Percentiles rank a stretch among this genome's conserved stretches.
Evolutionary conservation across 345 rosid species (phyloP).

Genomic region (Melaleuca alternifolia): DNA sequence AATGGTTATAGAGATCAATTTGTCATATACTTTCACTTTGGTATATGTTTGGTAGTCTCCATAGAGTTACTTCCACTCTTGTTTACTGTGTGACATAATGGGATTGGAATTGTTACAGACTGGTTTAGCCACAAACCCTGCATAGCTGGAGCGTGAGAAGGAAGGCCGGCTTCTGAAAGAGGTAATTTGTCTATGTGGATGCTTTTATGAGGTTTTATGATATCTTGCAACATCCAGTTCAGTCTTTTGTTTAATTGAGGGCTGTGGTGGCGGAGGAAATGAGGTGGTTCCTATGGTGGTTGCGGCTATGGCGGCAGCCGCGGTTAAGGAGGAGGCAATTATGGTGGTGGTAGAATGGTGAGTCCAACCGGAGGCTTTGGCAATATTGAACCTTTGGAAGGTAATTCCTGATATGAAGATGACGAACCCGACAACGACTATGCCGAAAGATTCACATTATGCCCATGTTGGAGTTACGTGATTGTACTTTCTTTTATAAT

Average conservation of each 20-base stretch:
- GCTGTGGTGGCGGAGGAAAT: too few species aligned
- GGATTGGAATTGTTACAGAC: too few species aligned
- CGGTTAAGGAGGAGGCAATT: slow-evolving; percentile 16
- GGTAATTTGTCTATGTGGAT: slow-evolving; percentile 12
- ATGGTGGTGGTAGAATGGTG: slow-evolving; percentile 8
- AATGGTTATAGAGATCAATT: too few species aligned
- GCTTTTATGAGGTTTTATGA: background rate
- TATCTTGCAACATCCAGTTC: background rate
- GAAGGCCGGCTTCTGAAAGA: slow-evolving; percentile 22
- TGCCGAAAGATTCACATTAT: slow-evolving; percentile 62
- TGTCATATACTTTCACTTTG: too few species aligned
- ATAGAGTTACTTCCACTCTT: too few species aligned
- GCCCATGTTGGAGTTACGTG: background rate
- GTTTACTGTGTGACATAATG: too few species aligned
- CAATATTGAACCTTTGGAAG: slow-evolving; percentile 10
- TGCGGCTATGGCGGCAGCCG: slow-evolving; percentile 13
- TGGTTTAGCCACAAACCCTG: slow-evolving; percentile 25
- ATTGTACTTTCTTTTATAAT: background rate
- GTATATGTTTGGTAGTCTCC: too few species aligned
- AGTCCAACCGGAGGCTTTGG: slow-evolving; percentile 15
- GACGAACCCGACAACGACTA: slow-evolving; percentile 27
- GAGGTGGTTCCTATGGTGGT: slow-evolving; percentile 14
- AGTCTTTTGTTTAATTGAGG: background rate
- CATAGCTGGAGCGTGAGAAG: slow-evolving; percentile 25
- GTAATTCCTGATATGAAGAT: slow-evolving; percentile 19